Evolutionary conservation across 345 rosid genomes (phyloP).

Genomic region (Murraya paniculata): DNA sequence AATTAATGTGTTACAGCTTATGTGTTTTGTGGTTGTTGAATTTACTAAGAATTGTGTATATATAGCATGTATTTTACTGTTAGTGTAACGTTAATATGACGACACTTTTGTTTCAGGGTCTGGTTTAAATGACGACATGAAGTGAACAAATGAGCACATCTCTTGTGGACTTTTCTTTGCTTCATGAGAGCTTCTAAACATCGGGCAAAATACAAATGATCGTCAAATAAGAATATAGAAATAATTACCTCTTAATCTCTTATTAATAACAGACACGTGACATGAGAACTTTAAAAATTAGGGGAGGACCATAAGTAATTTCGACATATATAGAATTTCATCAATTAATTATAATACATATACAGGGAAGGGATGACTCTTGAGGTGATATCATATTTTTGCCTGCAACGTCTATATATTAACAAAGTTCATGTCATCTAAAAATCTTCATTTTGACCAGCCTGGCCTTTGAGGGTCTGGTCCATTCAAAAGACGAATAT

Average conservation of each 20-base stretch:
- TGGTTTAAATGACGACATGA: conserved; percentile 27
- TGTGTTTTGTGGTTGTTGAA: neutral
- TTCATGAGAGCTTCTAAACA: neutral
- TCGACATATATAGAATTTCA: no score
- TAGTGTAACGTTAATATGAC: conserved; percentile 20
- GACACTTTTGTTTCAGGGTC: conserved; percentile 14
- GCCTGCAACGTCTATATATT: neutral
- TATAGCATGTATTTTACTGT: neutral
- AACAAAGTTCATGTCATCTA: neutral
- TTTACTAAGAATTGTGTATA: neutral
- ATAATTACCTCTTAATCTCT: no score
- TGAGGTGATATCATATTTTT: neutral
- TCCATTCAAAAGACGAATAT: neutral
- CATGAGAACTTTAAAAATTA: no score
- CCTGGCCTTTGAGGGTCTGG: neutral
- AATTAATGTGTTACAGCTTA: neutral
- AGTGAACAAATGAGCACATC: conserved; percentile 29
- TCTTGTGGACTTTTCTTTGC: neutral
- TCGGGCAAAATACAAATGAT: no score
- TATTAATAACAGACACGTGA: no score
- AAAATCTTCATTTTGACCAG: neutral
- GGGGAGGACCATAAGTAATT: no score
- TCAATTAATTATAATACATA: no score
- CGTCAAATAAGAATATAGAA: no score
- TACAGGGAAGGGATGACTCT: no score